These are phyloP conservation scores for Onygenales sp. DNA, from an alignment of 2,329 filamentous ascomycete species.

Conservation along the genomic window DNA sequence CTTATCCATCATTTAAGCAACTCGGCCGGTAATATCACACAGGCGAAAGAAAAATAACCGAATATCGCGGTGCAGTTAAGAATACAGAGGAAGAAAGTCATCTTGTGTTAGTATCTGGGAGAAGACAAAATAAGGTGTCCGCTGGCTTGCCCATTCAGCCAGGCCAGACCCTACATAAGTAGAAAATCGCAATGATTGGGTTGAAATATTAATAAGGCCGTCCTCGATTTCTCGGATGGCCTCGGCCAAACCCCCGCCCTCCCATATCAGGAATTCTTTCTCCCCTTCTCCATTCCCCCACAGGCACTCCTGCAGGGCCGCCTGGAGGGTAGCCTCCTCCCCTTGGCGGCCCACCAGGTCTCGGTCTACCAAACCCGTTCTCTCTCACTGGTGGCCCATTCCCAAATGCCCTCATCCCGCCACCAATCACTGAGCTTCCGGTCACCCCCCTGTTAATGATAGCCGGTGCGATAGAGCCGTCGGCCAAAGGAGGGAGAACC, in stretches of 20 bases:
- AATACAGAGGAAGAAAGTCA: background rate
- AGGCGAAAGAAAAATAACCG: background rate
- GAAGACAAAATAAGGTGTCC: too few species aligned
- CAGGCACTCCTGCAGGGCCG: conserved; percentile 30
- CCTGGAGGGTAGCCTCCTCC: conserved; percentile 28
- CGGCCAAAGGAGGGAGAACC: conserved; percentile 62
- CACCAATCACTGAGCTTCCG: conserved; percentile 32
- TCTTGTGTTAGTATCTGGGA: too few species aligned
- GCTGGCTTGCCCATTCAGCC: too few species aligned
- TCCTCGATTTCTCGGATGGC: conserved; percentile 28
- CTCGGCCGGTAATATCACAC: too few species aligned
- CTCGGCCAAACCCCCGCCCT: conserved; percentile 29
- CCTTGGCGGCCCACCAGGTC: conserved; percentile 31
- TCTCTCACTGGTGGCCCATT: conserved; percentile 23
- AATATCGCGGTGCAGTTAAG: background rate
- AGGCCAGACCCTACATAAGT: too few species aligned
- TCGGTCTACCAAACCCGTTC: conserved; percentile 35
- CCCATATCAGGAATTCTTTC: conserved; percentile 35
- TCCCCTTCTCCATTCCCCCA: conserved; percentile 41
- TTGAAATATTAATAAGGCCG: conserved; percentile 24
- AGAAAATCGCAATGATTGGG: too few species aligned
- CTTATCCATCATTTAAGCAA: background rate
- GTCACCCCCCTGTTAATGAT: conserved; percentile 42
- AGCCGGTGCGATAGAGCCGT: conserved; percentile 61
- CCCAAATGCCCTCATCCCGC: conserved; percentile 30